Evolutionary conservation across 495 filamentous ascomycete genomes (phyloP).

Genomic region (Mycothermus thermophilus): DNA sequence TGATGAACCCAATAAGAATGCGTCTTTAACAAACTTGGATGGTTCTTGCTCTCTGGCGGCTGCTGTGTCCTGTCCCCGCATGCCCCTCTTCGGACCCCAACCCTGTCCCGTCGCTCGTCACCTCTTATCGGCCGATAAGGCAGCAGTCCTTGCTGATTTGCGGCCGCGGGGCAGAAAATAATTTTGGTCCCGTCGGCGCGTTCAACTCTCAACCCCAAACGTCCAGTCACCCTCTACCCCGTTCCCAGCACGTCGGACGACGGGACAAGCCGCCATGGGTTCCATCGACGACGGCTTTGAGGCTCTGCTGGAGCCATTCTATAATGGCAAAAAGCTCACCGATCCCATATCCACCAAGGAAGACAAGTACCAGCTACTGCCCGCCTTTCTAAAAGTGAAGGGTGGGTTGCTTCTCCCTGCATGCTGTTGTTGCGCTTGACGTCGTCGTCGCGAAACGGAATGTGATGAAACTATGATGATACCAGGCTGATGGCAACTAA

Average conservation of each 20-base stretch:
- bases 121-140: too few relatives aligned
- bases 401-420: constrained; percentile 28
- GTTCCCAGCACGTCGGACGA: too few relatives aligned
- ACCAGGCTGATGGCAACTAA: not conserved
- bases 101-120: too few relatives aligned
- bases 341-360: constrained; percentile 83
- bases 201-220: not conserved
- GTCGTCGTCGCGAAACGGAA: not conserved
- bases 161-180: constrained; percentile 14
- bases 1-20: too few relatives aligned
- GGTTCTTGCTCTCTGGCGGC: too few relatives aligned
- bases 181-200: constrained; percentile 1
- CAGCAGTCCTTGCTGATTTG: too few relatives aligned
- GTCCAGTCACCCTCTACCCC: too few relatives aligned
- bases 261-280: too few relatives aligned
- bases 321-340: constrained; percentile 83
- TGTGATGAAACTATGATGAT: too few relatives aligned
- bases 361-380: constrained; percentile 94
- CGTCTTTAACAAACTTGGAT: too few relatives aligned
- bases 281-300: constrained; percentile 52
- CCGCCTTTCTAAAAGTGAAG: constrained; percentile 94
- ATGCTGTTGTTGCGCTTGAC: not conserved
- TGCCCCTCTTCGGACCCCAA: too few relatives aligned
- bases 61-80: too few relatives aligned
- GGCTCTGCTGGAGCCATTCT: constrained; percentile 85